phyloP scores from a whole-genome alignment of 805 yeast species.

The Wickerhamiella dianesei region DNA sequence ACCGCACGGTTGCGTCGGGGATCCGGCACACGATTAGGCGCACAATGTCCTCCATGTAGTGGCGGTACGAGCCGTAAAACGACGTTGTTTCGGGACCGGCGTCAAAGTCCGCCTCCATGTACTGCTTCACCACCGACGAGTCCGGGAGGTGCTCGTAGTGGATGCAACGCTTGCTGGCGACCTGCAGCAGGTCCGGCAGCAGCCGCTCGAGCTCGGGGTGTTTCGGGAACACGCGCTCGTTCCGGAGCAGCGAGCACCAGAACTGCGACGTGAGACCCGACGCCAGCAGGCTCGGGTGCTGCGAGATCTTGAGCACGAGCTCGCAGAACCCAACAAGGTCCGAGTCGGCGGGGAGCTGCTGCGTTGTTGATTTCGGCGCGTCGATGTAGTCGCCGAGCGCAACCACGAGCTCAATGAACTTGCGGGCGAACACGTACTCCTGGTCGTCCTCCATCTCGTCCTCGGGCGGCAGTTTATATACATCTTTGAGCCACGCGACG shows the following conservation, averaged over 20 bases:
- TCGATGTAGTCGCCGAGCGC: slow-evolving; percentile 64
- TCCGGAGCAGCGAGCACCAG: slow-evolving; percentile 84
- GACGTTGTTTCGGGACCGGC: slow-evolving; percentile 64
- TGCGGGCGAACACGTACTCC: slow-evolving; percentile 68
- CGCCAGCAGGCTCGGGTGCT: slow-evolving; percentile 73
- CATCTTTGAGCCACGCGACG: slow-evolving; percentile 50
- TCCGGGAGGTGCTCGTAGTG: slow-evolving; percentile 59
- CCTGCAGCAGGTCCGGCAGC: slow-evolving; percentile 56
- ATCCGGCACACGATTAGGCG: slow-evolving; percentile 75
- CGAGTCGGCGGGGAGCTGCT: slow-evolving; percentile 35
- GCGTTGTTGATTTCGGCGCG: slow-evolving; percentile 20
- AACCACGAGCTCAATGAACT: slow-evolving; percentile 86
- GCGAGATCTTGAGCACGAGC: slow-evolving; percentile 66
- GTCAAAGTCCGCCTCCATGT: slow-evolving; percentile 76
- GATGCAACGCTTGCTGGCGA: slow-evolving; percentile 63
- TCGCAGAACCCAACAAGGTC: slow-evolving; percentile 58
- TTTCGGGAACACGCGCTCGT: slow-evolving; percentile 43
- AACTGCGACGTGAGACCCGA: slow-evolving; percentile 83
- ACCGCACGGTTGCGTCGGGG: slow-evolving; percentile 66
- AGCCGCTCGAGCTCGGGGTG: slow-evolving; percentile 33
- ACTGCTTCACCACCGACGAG: slow-evolving; percentile 49
- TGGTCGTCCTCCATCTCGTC: slow-evolving; percentile 61
- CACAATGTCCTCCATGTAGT: slow-evolving; percentile 79
- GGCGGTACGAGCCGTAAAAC: slow-evolving; percentile 66
- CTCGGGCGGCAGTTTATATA: slow-evolving; percentile 41